phyloP scores from a whole-genome alignment of 306 rosid genomes.

The Sicyos edulis region DNA sequence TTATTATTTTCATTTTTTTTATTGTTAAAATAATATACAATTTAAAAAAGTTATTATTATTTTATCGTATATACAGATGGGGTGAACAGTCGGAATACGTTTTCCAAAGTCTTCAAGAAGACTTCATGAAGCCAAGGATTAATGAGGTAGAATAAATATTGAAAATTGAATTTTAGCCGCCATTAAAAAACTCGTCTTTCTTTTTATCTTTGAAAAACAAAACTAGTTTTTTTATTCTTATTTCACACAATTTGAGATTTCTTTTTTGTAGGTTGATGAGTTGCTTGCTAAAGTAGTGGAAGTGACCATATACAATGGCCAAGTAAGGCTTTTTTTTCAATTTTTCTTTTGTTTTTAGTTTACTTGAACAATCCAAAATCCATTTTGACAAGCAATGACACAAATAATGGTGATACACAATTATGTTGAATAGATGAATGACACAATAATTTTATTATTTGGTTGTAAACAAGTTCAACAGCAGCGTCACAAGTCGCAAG shows the following conservation, averaged over 20 bases:
- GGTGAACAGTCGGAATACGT: slow-evolving; percentile 45
- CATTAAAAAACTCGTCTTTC: no score
- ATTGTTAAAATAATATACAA: background rate
- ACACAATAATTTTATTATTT: no score
- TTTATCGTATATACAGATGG: no score
- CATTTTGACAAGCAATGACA: no score
- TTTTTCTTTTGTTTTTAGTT: background rate
- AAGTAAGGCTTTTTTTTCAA: slow-evolving; percentile 38
- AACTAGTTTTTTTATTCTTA: no score
- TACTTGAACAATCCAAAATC: no score
- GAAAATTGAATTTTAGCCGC: background rate
- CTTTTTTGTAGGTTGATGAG: slow-evolving; percentile 55
- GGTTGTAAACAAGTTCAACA: no score
- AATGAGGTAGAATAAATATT: slow-evolving; percentile 39
- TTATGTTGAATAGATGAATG: no score
- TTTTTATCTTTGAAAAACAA: no score
- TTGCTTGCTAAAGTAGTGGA: slow-evolving; percentile 72
- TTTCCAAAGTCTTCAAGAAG: slow-evolving; percentile 37
- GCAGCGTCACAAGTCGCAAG: no score
- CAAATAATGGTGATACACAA: no score
- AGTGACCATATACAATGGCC: slow-evolving; percentile 85
- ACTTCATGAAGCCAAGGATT: slow-evolving; percentile 89
- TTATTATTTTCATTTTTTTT: background rate
- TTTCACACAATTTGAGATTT: background rate
- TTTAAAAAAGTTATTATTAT: no score